Evolutionary conservation across 2,329 filamentous ascomycete genomes (phyloP).

Genomic region (Talaromyces marneffei): DNA sequence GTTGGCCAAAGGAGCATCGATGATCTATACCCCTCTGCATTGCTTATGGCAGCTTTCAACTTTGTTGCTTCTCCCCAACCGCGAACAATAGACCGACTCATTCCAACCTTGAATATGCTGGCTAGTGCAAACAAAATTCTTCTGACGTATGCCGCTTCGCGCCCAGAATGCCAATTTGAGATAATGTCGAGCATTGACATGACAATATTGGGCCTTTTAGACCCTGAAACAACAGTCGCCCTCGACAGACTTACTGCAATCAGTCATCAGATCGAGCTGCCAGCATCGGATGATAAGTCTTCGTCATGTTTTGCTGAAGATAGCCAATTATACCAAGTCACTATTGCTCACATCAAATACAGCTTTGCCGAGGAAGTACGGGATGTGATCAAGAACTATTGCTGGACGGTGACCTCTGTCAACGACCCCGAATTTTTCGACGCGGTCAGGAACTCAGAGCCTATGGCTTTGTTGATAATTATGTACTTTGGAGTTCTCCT

Average conservation of each 20-base stretch:
- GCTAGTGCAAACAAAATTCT: constrained; percentile 2
- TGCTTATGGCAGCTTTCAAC: background rate
- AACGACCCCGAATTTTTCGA: background rate
- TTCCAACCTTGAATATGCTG: background rate
- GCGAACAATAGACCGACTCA: background rate
- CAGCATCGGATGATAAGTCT: background rate
- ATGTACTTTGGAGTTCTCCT: background rate
- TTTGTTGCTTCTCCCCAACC: background rate
- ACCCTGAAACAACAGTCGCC: background rate
- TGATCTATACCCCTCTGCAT: background rate
- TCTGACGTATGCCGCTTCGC: background rate
- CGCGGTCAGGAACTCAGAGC: background rate
- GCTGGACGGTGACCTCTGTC: background rate
- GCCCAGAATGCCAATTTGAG: background rate
- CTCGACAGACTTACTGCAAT: background rate
- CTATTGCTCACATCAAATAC: constrained; percentile 5
- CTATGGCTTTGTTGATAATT: background rate
- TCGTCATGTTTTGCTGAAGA: background rate
- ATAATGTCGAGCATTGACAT: background rate
- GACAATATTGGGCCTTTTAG: background rate
- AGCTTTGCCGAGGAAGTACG: constrained; percentile 4
- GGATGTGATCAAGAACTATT: constrained; percentile 1
- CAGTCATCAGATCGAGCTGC: background rate
- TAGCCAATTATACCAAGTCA: background rate
- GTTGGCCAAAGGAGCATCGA: background rate